Evolutionary conservation across 768 basidiomycete genomes (phyloP).

Genomic region (Boletellus ananas): DNA sequence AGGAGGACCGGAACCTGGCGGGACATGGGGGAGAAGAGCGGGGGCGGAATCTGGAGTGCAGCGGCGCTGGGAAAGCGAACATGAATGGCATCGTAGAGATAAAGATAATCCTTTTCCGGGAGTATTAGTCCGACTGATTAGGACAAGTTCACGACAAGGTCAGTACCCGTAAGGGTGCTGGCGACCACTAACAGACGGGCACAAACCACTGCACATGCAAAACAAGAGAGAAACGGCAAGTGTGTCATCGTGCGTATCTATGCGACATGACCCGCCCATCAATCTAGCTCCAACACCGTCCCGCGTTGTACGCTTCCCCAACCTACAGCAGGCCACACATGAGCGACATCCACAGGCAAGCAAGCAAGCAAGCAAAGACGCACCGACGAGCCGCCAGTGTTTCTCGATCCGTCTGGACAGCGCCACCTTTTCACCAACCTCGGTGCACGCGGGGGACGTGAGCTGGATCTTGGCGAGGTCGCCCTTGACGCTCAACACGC

Average conservation of each 20-base stretch:
- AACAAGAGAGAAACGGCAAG: background rate
- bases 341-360: background rate
- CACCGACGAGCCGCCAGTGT: constrained; percentile 95
- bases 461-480: constrained; percentile 93
- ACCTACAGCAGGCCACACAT: constrained; percentile 29
- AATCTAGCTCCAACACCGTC: constrained; percentile 78
- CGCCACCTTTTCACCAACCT: constrained; percentile 97
- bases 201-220: background rate
- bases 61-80: too few species aligned
- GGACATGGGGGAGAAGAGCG: too few species aligned
- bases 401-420: constrained; percentile 93
- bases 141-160: too few species aligned
- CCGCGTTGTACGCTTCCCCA: constrained; percentile 85
- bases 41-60: too few species aligned
- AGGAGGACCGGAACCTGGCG: too few species aligned
- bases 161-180: too few species aligned
- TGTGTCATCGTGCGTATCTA: too few species aligned
- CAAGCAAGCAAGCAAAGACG: constrained; percentile 4
- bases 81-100: too few species aligned
- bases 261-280: constrained; percentile 2
- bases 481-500: constrained; percentile 90
- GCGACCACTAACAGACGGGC: background rate
- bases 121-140: too few species aligned
- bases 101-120: too few species aligned
- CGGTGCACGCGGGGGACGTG: constrained; percentile 93